These are phyloP conservation scores for Botrytis paeoniae DNA, from an alignment of 2,329 filamentous ascomycete genomes.

Conservation along the genomic window DNA sequence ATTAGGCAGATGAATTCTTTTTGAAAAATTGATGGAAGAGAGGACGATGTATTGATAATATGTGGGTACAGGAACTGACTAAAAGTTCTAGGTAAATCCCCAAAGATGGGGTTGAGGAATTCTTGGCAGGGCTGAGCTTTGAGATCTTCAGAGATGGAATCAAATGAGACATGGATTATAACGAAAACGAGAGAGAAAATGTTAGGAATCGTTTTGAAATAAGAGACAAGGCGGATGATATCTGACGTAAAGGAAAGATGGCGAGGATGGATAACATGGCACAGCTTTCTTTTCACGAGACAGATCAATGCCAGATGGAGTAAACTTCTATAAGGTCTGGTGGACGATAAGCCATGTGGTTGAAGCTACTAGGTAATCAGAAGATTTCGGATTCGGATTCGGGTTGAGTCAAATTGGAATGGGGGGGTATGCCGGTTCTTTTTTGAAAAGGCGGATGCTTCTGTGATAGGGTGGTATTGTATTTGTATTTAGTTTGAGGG, in stretches of 20 bases:
- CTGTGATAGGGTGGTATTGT: background rate
- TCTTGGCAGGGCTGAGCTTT: slow-evolving; percentile 6
- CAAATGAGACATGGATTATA: background rate
- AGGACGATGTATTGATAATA: background rate
- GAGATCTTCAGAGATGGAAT: background rate
- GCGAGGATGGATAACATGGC: background rate
- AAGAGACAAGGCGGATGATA: background rate
- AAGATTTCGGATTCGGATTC: background rate
- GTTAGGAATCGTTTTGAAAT: background rate
- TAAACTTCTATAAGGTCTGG: background rate
- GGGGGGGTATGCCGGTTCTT: background rate
- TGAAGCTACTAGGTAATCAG: background rate
- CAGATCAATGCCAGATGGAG: background rate
- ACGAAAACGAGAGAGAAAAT: background rate
- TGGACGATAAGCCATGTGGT: background rate
- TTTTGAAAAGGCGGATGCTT: background rate
- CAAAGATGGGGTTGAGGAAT: background rate
- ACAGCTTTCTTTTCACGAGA: background rate
- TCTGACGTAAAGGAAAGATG: slow-evolving; percentile 12
- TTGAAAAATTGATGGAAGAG: background rate
- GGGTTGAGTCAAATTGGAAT: background rate
- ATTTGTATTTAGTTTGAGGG: background rate
- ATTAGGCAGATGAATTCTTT: background rate
- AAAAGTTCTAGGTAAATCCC: background rate
- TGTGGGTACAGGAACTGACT: background rate